Base-by-base conservation (phyloP, 495 filamentous ascomycete species). In the Aspergillus panamensis region DNA sequence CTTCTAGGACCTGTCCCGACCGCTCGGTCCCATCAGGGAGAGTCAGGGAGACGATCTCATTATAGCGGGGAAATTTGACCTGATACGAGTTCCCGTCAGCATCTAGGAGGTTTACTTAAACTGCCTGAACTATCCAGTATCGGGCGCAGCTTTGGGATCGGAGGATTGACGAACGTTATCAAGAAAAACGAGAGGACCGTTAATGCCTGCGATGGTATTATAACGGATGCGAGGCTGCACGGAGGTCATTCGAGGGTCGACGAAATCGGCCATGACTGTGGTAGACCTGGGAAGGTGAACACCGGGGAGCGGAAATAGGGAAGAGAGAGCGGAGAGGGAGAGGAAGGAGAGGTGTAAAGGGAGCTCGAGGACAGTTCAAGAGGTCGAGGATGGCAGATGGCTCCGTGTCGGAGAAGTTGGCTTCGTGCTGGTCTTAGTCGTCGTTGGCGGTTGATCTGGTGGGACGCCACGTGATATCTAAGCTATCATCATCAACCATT, bases 191-290 rank as follows among this genome's bases (percentile, higher is more conserved):
- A 97, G 83, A 53, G 94, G 94, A 48, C 94, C 95, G 77, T 97
- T 99, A 73, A 97, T 89, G 75, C 92, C 95, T 73, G 90, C 89
- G 71, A 99, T 91, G 60, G 94, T 99, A 80, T 99, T 99, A 81
- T 99, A 99, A 58, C 89, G 83, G 69, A 96, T 83, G 73, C 91
- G 84, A 65, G 92, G 92, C 72, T 87, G 83, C 70, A 96, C 82
- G 65, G 77, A 81, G 77, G 88, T 85, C 80, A 91, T 91, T 70
- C 91, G 83, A 57, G 90, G 88, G 74, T 96, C 90, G 68, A 80
- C 62, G 48, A 77, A 72, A 53, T 82, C 79, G 66, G 80, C 82
- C 87, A 88, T 89, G 66, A 52, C 67, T 69, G 67, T 61, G 64
- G 61, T 30, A 39, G 51, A 13, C 53, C 48, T 37, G 10, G 35